Conservation (phyloP, 176 grass and related monocot species). For the barley (Hordeum vulgare) region DNA sequence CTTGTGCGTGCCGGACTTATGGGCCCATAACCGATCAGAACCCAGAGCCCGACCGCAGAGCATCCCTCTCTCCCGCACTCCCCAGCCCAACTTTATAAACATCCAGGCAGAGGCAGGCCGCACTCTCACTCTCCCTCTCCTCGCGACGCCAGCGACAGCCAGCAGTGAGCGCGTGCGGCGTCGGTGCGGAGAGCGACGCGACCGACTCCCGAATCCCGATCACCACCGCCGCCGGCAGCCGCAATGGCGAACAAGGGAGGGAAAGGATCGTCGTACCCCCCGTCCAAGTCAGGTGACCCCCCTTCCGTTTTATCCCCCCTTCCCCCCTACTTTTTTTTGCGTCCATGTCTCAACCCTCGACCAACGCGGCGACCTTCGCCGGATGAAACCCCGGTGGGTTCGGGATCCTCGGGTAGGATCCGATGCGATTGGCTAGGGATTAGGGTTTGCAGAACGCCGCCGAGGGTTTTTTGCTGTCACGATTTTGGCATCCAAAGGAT, state of each 20-base stretch:
- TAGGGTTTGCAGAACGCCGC: conserved; percentile 14
- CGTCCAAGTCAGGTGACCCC: not conserved
- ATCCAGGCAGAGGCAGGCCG: too few species aligned
- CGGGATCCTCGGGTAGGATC: not conserved
- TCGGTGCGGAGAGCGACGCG: too few species aligned
- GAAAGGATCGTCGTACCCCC: not conserved
- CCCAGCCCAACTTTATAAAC: too few species aligned
- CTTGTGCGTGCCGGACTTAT: too few species aligned
- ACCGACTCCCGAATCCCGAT: not conserved
- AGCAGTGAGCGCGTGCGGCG: too few species aligned
- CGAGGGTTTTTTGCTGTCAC: not conserved
- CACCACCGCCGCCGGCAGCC: not conserved
- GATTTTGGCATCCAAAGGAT: not conserved
- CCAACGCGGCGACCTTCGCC: not conserved
- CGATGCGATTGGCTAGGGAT: not conserved
- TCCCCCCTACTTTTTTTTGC: not conserved
- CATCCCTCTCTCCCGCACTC: too few species aligned
- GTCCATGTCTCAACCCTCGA: not conserved
- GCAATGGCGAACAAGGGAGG: not conserved
- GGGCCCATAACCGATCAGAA: too few species aligned
- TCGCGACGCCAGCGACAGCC: too few species aligned
- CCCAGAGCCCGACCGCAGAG: too few species aligned
- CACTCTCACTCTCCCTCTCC: too few species aligned
- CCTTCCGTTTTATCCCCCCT: not conserved
- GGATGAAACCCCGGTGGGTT: not conserved